phyloP scores from a whole-genome alignment of 2,329 filamentous ascomycete species.

The Colletotrichum euphorbiae region DNA sequence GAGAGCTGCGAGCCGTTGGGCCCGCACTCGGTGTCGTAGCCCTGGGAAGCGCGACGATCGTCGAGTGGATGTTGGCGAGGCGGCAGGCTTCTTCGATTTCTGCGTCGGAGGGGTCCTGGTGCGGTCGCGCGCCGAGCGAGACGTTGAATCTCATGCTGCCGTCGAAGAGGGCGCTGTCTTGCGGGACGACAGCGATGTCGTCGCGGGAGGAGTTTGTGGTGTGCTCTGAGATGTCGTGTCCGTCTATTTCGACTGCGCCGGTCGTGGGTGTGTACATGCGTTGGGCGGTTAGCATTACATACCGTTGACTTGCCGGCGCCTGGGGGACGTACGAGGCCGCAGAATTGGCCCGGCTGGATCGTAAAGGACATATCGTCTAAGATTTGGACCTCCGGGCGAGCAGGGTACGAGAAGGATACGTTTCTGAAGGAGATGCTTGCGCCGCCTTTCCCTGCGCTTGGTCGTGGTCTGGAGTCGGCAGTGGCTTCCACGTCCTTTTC shows the following conservation, averaged over 20 bases:
- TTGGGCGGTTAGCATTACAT: conserved; percentile 67
- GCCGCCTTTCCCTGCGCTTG: conserved; percentile 47
- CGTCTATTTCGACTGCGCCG: conserved; percentile 58
- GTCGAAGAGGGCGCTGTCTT: conserved; percentile 56
- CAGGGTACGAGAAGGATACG: conserved; percentile 65
- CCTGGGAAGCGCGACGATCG: conserved; percentile 64
- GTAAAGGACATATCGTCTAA: conserved; percentile 65
- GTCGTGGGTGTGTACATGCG: conserved; percentile 59
- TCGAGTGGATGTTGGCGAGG: conserved; percentile 69
- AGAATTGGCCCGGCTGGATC: conserved; percentile 70
- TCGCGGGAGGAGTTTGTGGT: conserved; percentile 53
- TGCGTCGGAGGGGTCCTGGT: conserved; percentile 56
- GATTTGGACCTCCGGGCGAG: conserved; percentile 68
- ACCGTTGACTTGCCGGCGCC: conserved; percentile 76
- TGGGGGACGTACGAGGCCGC: conserved; percentile 73
- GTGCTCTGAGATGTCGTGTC: conserved; percentile 57
- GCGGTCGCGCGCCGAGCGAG: conserved; percentile 55
- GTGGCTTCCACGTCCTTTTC: conserved; percentile 55
- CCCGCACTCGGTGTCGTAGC: conserved; percentile 68
- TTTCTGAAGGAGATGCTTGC: conserved; percentile 66
- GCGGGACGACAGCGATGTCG: conserved; percentile 53
- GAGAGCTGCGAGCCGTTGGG: conserved; percentile 74
- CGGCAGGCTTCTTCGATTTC: conserved; percentile 68
- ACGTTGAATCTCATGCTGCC: conserved; percentile 56
- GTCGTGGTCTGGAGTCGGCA: conserved; percentile 45